These are phyloP conservation scores for Neurospora sp. DNA, from an alignment of 2,329 filamentous ascomycete species.

Conservation along the genomic window DNA sequence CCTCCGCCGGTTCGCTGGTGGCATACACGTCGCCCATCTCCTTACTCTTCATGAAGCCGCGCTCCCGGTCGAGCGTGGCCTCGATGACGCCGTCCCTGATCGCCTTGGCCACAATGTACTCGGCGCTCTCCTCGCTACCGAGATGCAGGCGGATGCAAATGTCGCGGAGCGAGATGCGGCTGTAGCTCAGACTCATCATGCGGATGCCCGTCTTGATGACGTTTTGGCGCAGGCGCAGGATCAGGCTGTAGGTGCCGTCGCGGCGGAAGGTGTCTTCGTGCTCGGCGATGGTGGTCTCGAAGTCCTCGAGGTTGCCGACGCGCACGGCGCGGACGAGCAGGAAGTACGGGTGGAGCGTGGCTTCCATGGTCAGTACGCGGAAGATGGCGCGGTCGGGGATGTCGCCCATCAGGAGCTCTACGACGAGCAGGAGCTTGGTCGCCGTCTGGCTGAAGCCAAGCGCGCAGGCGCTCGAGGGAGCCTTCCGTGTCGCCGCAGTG, in stretches of 20 bases:
- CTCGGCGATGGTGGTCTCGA: constrained; percentile 74
- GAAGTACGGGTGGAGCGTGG: constrained; percentile 85
- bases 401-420: constrained; percentile 96
- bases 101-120: constrained; percentile 98
- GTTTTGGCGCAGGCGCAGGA: constrained; percentile 90
- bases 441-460: constrained; percentile 93
- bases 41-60: constrained; percentile 97
- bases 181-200: constrained; percentile 98
- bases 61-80: constrained; percentile 85
- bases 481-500: constrained; percentile 87
- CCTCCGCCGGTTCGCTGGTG: constrained; percentile 89
- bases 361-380: constrained; percentile 78
- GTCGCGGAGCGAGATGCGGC: constrained; percentile 89
- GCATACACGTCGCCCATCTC: constrained; percentile 93
- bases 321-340: constrained; percentile 89
- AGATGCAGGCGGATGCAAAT: constrained; percentile 93
- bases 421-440: constrained; percentile 90
- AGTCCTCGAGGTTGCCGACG: constrained; percentile 90
- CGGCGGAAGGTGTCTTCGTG: constrained; percentile 79
- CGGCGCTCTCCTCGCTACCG: constrained; percentile 91
- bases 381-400: constrained; percentile 94
- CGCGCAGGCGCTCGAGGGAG: constrained; percentile 78
- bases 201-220: constrained; percentile 99
- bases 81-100: constrained; percentile 97
- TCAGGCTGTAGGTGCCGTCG: constrained; percentile 91